Conservation (phyloP, 148 eudicot species). For the Camellia granthamiana region DNA sequence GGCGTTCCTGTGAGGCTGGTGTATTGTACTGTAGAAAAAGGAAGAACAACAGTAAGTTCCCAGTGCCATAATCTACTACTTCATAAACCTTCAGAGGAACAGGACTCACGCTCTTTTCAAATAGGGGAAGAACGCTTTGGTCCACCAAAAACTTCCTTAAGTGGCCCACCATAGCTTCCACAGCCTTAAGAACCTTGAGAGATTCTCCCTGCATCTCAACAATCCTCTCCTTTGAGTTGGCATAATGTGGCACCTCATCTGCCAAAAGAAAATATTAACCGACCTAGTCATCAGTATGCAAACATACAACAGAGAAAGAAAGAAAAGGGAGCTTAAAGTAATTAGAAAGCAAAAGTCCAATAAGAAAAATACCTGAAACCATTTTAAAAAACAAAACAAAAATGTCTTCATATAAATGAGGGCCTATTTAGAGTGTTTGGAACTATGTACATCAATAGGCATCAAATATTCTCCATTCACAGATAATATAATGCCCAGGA, state of each 20-base stretch:
- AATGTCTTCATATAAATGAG: background rate
- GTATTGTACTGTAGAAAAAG: conserved; percentile 31
- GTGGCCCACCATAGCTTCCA: conserved; percentile 77
- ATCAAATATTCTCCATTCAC: background rate
- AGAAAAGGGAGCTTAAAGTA: background rate
- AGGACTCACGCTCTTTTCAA: conserved; percentile 74
- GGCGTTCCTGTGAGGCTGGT: conserved; percentile 38
- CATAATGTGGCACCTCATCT: conserved; percentile 73
- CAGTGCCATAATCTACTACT: background rate
- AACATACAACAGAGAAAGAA: background rate
- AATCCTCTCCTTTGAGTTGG: conserved; percentile 70
- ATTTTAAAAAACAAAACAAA: background rate
- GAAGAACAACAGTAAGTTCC: background rate
- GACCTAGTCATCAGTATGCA: background rate
- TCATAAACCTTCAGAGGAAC: background rate
- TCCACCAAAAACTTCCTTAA: conserved; percentile 91
- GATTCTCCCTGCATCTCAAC: conserved; percentile 90
- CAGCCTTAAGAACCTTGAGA: conserved; percentile 75
- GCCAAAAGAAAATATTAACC: conserved; percentile 12
- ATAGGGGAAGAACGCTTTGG: conserved; percentile 75
- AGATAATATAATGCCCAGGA: background rate
- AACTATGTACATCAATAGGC: background rate
- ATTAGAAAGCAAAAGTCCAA: background rate
- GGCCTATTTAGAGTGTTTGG: no score
- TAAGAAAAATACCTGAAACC: background rate